phyloP scores from a whole-genome alignment of 352 stramenopile species.

The Pilasporangium apinafurcum region DNA sequence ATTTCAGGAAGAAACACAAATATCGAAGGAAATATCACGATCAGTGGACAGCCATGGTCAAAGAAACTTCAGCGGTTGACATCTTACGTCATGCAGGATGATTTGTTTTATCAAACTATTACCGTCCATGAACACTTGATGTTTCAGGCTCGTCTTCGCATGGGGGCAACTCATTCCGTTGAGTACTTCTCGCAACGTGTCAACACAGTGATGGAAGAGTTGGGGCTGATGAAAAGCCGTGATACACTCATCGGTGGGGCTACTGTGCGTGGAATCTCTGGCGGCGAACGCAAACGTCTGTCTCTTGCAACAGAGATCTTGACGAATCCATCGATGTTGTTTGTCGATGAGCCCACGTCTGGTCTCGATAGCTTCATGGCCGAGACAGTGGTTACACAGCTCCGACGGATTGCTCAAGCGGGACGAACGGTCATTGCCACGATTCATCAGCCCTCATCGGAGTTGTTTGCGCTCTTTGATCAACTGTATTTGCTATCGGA shows the following conservation, averaged over 20 bases:
- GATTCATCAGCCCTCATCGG: constrained; percentile 81
- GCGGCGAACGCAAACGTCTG: constrained; percentile 78
- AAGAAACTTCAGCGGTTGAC: constrained; percentile 16
- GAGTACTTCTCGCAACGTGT: constrained; percentile 28
- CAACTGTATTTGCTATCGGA: constrained; percentile 46
- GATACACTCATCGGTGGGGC: constrained; percentile 53
- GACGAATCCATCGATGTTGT: constrained; percentile 66
- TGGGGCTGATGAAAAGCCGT: constrained; percentile 45
- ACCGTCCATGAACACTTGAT: constrained; percentile 87
- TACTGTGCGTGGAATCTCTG: constrained; percentile 44
- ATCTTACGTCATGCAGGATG: constrained; percentile 87
- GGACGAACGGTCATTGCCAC: constrained; percentile 87
- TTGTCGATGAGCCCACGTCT: constrained; percentile 81
- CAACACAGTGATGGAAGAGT: constrained; percentile 43
- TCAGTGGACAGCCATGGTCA: constrained; percentile 58
- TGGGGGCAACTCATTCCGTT: constrained; percentile 31
- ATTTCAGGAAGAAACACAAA: constrained; percentile 85
- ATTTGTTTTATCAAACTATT: constrained; percentile 83
- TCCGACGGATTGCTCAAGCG: constrained; percentile 66
- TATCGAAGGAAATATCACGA: constrained; percentile 41
- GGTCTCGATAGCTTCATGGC: constrained; percentile 58
- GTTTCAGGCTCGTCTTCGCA: constrained; percentile 76
- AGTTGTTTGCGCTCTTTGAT: constrained; percentile 55
- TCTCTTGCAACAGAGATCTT: constrained; percentile 80
- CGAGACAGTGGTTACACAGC: constrained; percentile 35